Evolutionary conservation across 768 basidiomycete genomes (phyloP).

Genomic region (Paxillus involutus): DNA sequence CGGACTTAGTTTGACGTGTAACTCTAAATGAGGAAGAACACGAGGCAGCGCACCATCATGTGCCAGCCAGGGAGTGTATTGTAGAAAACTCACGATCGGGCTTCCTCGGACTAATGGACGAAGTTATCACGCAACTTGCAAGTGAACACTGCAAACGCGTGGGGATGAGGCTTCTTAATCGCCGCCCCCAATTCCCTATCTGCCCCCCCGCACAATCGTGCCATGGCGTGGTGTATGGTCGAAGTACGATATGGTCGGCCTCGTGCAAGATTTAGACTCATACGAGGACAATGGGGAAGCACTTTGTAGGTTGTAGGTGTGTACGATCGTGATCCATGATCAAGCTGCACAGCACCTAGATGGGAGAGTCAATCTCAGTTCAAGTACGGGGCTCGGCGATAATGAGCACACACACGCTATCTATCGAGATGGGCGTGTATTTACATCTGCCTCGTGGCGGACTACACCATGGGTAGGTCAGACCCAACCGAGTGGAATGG

Average conservation of each 20-base stretch:
- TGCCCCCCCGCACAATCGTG: not conserved
- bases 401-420: slow-evolving; percentile 6
- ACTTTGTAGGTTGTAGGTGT: not conserved
- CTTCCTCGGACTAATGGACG: slow-evolving; percentile 10
- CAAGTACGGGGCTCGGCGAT: slow-evolving; percentile 16
- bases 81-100: slow-evolving; percentile 4
- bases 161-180: not conserved
- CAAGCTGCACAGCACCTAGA: not conserved
- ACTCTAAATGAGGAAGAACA: slow-evolving; percentile 9
- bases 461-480: slow-evolving; percentile 12
- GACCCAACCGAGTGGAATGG: slow-evolving; percentile 11
- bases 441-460: slow-evolving; percentile 16
- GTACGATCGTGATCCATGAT: not conserved
- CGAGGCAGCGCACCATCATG: slow-evolving; percentile 17
- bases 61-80: not conserved
- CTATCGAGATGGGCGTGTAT: not conserved
- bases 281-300: slow-evolving; percentile 21
- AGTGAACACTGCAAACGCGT: not conserved
- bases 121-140: not conserved
- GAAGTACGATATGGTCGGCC: not conserved
- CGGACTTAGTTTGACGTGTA: slow-evolving; percentile 4
- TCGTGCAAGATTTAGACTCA: not conserved
- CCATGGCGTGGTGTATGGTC: too few relatives aligned
- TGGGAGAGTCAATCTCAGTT: slow-evolving; percentile 16
- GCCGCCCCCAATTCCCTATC: not conserved